Evolutionary conservation across 129 eudicot genomes (phyloP).

Genomic region (Artemisia tridentata): DNA sequence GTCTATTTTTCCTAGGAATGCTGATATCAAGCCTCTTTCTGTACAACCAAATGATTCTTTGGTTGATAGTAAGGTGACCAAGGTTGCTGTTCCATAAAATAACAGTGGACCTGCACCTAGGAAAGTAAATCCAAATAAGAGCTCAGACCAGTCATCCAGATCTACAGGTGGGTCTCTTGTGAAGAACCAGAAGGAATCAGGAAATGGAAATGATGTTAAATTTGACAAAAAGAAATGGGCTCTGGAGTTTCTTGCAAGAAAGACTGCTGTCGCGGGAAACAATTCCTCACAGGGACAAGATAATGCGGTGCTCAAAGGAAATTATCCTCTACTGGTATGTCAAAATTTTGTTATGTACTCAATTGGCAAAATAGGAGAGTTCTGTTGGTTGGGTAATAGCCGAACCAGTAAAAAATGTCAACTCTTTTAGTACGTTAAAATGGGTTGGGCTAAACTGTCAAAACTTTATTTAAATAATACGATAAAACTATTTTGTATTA

Average conservation of each 20-base stretch:
- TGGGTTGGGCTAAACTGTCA: not conserved
- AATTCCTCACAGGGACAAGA: conserved; percentile 55
- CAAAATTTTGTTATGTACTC: conserved; percentile 18
- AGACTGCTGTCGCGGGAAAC: conserved; percentile 55
- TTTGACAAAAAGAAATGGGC: conserved; percentile 90
- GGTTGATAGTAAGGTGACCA: conserved; percentile 29
- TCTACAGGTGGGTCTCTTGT: conserved; percentile 35
- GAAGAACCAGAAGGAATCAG: conserved; percentile 42
- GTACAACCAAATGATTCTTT: conserved; percentile 28
- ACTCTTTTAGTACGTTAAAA: not conserved
- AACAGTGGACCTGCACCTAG: conserved; percentile 41
- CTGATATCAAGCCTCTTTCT: conserved; percentile 69
- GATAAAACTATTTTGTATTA: not conserved
- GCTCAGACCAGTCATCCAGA: conserved; percentile 26
- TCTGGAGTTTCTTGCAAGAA: conserved; percentile 83
- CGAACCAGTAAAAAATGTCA: not conserved
- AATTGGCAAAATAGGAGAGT: conserved; percentile 3
- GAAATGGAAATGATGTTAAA: conserved; percentile 34
- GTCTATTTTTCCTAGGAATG: conserved; percentile 83
- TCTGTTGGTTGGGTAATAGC: conserved; percentile 5
- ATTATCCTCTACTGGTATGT: conserved; percentile 73
- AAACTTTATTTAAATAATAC: not conserved
- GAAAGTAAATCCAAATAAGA: conserved; percentile 34
- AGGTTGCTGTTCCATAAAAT: conserved; percentile 24
- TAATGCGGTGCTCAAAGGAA: conserved; percentile 58